A percentile compares a stretch with the other conserved stretches of the same genome.
Conservation (phyloP, 2,329 filamentous ascomycete genomes). For the Clonostachys chloroleuca region DNA sequence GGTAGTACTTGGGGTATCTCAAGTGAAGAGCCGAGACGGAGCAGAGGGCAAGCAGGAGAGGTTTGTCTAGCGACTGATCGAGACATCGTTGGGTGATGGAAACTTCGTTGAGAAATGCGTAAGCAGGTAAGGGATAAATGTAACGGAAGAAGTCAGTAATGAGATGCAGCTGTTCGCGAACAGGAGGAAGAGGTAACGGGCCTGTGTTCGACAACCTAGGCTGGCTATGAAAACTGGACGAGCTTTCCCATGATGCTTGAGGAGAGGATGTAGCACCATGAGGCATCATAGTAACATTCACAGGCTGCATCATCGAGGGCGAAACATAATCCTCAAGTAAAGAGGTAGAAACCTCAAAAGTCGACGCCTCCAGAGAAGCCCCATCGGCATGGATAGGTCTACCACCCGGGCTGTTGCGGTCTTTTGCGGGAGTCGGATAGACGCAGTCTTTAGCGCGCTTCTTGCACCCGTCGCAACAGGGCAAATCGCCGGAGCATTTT, state of each 20-base stretch:
- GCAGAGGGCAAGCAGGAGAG: conserved; percentile 34
- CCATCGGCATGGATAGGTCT: not conserved
- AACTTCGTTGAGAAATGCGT: conserved; percentile 37
- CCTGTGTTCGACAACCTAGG: not conserved
- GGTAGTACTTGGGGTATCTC: conserved; percentile 23
- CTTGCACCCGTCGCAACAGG: conserved; percentile 7
- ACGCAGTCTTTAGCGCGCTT: conserved; percentile 14
- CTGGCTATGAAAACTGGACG: not conserved
- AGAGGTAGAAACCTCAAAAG: too few species aligned
- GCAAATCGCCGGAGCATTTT: conserved; percentile 38
- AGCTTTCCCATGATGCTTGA: not conserved
- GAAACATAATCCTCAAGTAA: too few species aligned
- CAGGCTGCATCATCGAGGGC: not conserved
- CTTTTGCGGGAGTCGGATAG: conserved; percentile 3
- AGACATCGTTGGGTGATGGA: conserved; percentile 46
- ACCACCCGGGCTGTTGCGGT: not conserved
- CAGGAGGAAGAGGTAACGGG: conserved; percentile 3
- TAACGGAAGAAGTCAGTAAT: conserved; percentile 14
- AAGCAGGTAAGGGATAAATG: conserved; percentile 11
- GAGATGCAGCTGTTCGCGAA: conserved; percentile 8
- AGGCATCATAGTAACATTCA: not conserved
- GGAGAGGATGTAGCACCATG: not conserved
- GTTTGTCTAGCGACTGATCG: conserved; percentile 38
- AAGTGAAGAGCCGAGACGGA: conserved; percentile 23
- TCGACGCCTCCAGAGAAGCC: too few species aligned